phyloP scores from a whole-genome alignment of 73 alveolate species.

The Tetrahymena malaccensis region DNA sequence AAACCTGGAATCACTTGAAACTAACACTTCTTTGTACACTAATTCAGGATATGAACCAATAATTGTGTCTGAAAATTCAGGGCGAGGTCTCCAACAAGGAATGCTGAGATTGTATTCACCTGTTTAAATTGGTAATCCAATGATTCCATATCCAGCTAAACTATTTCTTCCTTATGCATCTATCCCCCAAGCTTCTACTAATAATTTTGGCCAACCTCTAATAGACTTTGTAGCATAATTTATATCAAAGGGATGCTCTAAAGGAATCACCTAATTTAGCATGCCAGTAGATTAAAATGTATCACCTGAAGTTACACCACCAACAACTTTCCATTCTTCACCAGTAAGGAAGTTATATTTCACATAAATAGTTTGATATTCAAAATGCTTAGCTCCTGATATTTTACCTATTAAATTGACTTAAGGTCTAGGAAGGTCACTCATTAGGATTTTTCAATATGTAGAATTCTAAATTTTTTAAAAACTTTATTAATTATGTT shows the following conservation, averaged over 20 bases:
- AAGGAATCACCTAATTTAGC: conserved; percentile 28
- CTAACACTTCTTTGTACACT: conserved; percentile 52
- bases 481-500: too few relatives aligned
- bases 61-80: conserved; percentile 41
- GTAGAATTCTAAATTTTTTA: too few relatives aligned
- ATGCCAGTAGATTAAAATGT: conserved; percentile 55
- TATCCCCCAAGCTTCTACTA: conserved; percentile 73
- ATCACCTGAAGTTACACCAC: conserved; percentile 66
- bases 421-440: conserved; percentile 19
- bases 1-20: conserved; percentile 59
- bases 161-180: conserved; percentile 55
- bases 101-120: conserved; percentile 57
- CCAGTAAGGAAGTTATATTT: conserved; percentile 49
- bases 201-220: conserved; percentile 70
- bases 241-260: conserved; percentile 67
- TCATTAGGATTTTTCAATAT: neutral
- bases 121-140: conserved; percentile 61
- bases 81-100: conserved; percentile 77
- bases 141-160: conserved; percentile 69
- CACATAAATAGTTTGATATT: conserved; percentile 4
- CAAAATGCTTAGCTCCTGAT: conserved; percentile 59
- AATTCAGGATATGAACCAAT: conserved; percentile 67
- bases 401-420: conserved; percentile 66
- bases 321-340: conserved; percentile 57
- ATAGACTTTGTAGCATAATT: conserved; percentile 48